Evolutionary conservation across 2,329 filamentous ascomycete genomes (phyloP).

Genomic region (Didymella keratinophila): DNA sequence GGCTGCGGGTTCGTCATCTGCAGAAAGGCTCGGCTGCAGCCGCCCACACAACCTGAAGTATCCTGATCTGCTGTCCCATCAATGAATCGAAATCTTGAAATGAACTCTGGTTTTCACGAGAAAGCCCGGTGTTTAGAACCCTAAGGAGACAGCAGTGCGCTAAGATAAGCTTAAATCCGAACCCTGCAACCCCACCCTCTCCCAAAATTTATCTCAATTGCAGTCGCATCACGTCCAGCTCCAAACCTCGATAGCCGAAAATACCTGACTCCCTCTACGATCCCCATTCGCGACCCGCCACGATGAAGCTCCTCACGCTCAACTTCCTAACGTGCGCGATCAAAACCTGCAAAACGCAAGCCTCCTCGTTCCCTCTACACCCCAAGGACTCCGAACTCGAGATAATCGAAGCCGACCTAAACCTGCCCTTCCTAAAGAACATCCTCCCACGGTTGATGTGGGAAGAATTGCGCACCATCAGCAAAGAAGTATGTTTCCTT

Average conservation of each 20-base stretch:
- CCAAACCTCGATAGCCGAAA: background rate
- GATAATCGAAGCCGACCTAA: constrained; percentile 81
- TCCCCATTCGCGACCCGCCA: constrained; percentile 1
- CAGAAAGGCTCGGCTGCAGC: no score
- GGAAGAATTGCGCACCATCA: constrained; percentile 77
- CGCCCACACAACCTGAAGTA: no score
- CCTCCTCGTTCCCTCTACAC: constrained; percentile 86
- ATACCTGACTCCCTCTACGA: background rate
- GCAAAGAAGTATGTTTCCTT: constrained; percentile 71
- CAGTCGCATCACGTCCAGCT: background rate
- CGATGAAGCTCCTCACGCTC: constrained; percentile 93
- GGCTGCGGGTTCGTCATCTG: no score
- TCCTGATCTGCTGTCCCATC: no score
- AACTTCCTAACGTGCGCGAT: constrained; percentile 97
- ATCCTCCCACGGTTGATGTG: constrained; percentile 89
- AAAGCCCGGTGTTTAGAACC: no score
- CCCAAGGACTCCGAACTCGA: constrained; percentile 92
- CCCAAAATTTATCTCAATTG: background rate
- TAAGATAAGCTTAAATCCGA: no score
- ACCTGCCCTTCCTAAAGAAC: constrained; percentile 81
- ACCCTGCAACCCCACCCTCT: background rate
- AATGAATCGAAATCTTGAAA: no score
- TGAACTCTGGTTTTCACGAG: no score
- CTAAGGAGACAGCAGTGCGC: no score
- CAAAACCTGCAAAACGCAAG: constrained; percentile 87